Conservation (phyloP, 129 eudicot species). For the Flaveria trinervia region DNA sequence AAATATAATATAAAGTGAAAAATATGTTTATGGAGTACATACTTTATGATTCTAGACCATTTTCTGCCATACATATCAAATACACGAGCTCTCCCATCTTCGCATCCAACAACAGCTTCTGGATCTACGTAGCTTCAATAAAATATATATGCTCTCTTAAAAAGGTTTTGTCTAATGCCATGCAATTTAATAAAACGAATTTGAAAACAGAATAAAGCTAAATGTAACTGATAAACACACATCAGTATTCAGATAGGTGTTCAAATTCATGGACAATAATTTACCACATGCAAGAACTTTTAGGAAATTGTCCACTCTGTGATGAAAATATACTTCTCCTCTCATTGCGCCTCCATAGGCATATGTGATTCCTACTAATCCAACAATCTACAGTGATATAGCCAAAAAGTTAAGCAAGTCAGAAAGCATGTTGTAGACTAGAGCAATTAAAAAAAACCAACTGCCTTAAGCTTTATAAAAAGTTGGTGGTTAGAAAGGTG, state of each 20-base stretch:
- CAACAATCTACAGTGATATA: slow-evolving; percentile 62
- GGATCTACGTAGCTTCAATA: slow-evolving; percentile 86
- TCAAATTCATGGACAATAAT: slow-evolving; percentile 20
- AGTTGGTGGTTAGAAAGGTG: not conserved
- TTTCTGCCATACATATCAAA: slow-evolving; percentile 94
- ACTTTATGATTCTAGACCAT: slow-evolving; percentile 86
- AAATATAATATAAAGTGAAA: not conserved
- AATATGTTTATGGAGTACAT: slow-evolving; percentile 24
- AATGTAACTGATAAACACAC: not conserved
- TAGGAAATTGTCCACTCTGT: slow-evolving; percentile 68
- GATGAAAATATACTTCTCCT: slow-evolving; percentile 60
- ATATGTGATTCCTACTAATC: slow-evolving; percentile 70
- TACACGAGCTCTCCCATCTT: slow-evolving; percentile 83
- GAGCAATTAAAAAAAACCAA: not conserved
- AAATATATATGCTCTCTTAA: not conserved
- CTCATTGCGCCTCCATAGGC: slow-evolving; percentile 82
- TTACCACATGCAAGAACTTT: slow-evolving; percentile 82
- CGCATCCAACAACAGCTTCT: slow-evolving; percentile 83
- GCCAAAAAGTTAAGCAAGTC: not conserved
- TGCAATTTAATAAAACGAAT: not conserved
- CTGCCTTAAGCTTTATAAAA: not conserved
- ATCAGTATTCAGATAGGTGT: not conserved
- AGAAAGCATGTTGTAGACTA: not conserved
- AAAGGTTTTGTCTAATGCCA: not conserved
- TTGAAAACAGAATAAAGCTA: not conserved